phyloP scores from a whole-genome alignment of 108 stramenopile genomes.

The Poteriospumella lacustris region DNA sequence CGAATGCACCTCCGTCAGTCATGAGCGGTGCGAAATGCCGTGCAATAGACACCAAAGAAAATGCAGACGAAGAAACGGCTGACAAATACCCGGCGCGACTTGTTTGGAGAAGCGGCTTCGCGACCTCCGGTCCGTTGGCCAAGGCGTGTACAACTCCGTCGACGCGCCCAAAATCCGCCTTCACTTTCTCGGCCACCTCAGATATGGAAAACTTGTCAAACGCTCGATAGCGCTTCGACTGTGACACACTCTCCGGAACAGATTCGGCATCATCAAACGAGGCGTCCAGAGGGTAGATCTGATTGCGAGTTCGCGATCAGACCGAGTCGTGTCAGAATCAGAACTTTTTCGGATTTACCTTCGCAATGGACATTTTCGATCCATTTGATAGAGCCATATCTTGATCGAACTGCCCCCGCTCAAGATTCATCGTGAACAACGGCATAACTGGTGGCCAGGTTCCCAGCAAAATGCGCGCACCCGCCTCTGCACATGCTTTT shows the following conservation, averaged over 20 bases:
- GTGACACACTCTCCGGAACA: slow-evolving; percentile 84
- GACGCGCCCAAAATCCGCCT: slow-evolving; percentile 85
- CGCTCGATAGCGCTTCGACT: slow-evolving; percentile 85
- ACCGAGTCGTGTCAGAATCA: background rate
- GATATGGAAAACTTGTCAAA: slow-evolving; percentile 86
- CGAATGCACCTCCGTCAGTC: slow-evolving; percentile 77
- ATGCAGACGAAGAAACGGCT: slow-evolving; percentile 89
- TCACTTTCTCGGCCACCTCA: slow-evolving; percentile 83
- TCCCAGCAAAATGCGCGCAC: slow-evolving; percentile 89
- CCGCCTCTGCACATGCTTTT: slow-evolving; percentile 84
- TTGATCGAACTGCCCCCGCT: slow-evolving; percentile 77
- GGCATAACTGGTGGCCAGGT: slow-evolving; percentile 97
- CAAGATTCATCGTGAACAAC: slow-evolving; percentile 80
- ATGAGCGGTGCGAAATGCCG: slow-evolving; percentile 94
- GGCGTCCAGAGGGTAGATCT: slow-evolving; percentile 93
- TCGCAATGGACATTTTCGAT: slow-evolving; percentile 77
- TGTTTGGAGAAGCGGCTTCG: slow-evolving; percentile 93
- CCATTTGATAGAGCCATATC: slow-evolving; percentile 75
- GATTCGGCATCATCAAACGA: slow-evolving; percentile 86
- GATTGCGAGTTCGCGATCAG: background rate
- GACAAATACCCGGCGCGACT: slow-evolving; percentile 91
- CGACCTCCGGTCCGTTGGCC: slow-evolving; percentile 96
- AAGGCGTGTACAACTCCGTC: slow-evolving; percentile 95
- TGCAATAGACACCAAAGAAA: slow-evolving; percentile 84
- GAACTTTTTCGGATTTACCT: slow-evolving; percentile 33